Base-by-base conservation (phyloP, 768 basidiomycete genomes). In the Trametes cingulata region DNA sequence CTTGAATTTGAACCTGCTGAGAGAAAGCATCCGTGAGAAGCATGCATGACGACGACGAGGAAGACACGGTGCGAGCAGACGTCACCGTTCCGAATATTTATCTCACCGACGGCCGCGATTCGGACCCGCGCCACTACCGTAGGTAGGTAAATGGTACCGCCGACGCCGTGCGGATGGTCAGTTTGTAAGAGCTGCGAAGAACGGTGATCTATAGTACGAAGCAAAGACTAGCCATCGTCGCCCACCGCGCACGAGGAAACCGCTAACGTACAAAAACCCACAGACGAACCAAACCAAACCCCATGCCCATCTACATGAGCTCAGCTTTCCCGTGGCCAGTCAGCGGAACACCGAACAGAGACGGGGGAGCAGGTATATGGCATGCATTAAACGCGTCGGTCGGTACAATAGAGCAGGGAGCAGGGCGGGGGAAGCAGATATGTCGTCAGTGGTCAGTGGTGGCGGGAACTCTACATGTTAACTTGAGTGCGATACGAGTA, bases 311-410 rank as follows among this genome's bases (percentile, higher is more conserved):
- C 27, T 45, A 17, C 33, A n/a, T n/a, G n/a, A n/a, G 25, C 27
- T n/a, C 42, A 20, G 53, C 17, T n/a, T 27, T 27, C 12, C 13
- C 52, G 41, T 17, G n/a, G 27, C 35, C 33, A 14, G 55, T 22
- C 27, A 33, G 19, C 25, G 33, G 9, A 33, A 10, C 39, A n/a
- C 14, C 14, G 39, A 15, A 10, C 2, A 14, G 1, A 9, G 20
- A 22, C 35, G 35, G 22, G 13, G 29, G 50, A 35, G 20, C 41
- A 41, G 51, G 52, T 62, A 58, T 62, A 62, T 14, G 56, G 37
- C 55, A 55, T 58, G 60, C 49, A 61, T 61, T 61, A 61, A 57
- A 55, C 41, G 61, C 61, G 61, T 53, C 61, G 61, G 39, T 20
- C 24, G 51, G 52, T 62, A 62, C 56, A 53, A 29, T 62, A 62